These are phyloP conservation scores for Brasilioporus rufonigricans DNA, from an alignment of 768 basidiomycete species.

Conservation along the genomic window DNA sequence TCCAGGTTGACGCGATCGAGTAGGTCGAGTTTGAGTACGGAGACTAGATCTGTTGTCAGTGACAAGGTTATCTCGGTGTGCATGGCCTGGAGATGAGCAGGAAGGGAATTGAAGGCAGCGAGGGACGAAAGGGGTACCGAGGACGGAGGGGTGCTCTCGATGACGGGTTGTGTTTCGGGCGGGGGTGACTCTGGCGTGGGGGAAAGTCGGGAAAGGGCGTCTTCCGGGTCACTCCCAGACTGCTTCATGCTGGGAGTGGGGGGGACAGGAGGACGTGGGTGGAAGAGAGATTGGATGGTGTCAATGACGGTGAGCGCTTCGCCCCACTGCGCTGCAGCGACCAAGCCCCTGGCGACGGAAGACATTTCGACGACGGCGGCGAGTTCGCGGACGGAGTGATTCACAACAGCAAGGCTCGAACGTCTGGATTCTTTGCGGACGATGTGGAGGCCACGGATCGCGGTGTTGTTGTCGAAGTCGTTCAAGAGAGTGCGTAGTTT, in stretches of 20 bases:
- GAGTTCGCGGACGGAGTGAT: slow-evolving; percentile 62
- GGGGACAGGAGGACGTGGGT: slow-evolving; percentile 14
- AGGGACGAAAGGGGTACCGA: slow-evolving; percentile 65
- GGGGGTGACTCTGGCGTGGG: slow-evolving; percentile 36
- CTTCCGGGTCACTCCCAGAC: slow-evolving; percentile 14
- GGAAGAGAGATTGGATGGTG: slow-evolving; percentile 61
- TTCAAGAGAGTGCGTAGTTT: slow-evolving; percentile 67
- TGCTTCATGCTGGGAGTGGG: slow-evolving; percentile 1
- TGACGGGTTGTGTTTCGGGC: slow-evolving; percentile 5
- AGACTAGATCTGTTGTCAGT: slow-evolving; percentile 75
- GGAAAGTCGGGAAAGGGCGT: slow-evolving; percentile 30
- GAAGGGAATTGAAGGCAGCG: slow-evolving; percentile 71
- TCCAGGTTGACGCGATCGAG: slow-evolving; percentile 45
- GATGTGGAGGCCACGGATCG: slow-evolving; percentile 76
- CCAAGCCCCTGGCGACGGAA: slow-evolving; percentile 65
- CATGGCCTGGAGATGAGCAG: slow-evolving; percentile 65
- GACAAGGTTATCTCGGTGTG: slow-evolving; percentile 75
- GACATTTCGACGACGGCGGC: slow-evolving; percentile 76
- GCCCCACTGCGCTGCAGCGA: slow-evolving; percentile 85
- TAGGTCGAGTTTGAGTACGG: slow-evolving; percentile 65
- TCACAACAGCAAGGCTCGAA: slow-evolving; percentile 56
- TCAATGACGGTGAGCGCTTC: slow-evolving; percentile 79
- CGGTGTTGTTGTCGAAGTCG: slow-evolving; percentile 74
- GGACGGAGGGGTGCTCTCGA: slow-evolving; percentile 31
- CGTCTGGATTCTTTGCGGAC: slow-evolving; percentile 64